These are phyloP conservation scores for Trichoderma asperelloides DNA, from an alignment of 495 filamentous ascomycete species.

Conservation along the genomic window DNA sequence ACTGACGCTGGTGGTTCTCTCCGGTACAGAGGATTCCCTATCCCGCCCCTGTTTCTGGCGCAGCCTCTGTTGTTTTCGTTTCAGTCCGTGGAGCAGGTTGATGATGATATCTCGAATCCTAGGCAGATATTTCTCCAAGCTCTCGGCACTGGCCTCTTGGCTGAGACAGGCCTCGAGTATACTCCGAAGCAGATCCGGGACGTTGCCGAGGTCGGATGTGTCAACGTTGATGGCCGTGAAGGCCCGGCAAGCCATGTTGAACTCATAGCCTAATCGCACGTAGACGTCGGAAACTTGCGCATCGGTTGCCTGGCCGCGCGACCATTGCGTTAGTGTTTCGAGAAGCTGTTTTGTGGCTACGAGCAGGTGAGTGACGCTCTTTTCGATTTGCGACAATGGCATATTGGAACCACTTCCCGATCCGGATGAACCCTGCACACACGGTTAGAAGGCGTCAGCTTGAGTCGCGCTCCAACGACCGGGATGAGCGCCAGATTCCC, in stretches of 20 bases:
- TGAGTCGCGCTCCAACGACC: slow-evolving; percentile 4
- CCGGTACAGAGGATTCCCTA: slow-evolving; percentile 31
- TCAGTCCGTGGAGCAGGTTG: slow-evolving; percentile 87
- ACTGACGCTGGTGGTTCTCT: slow-evolving; percentile 58
- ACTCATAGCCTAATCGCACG: slow-evolving; percentile 93
- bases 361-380: slow-evolving; percentile 93
- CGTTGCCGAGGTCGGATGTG: slow-evolving; percentile 84
- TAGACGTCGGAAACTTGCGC: slow-evolving; percentile 96
- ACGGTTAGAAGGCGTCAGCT: background rate
- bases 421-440: background rate
- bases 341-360: slow-evolving; percentile 96
- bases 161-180: slow-evolving; percentile 94
- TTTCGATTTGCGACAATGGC: slow-evolving; percentile 86
- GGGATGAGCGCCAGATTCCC: background rate
- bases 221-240: slow-evolving; percentile 96
- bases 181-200: slow-evolving; percentile 78
- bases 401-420: slow-evolving; percentile 29
- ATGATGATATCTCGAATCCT: slow-evolving; percentile 97
- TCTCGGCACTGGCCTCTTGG: slow-evolving; percentile 88
- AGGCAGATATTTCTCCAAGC: slow-evolving; percentile 83
- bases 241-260: slow-evolving; percentile 94
- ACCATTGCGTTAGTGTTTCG: slow-evolving; percentile 96
- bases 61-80: slow-evolving; percentile 88
- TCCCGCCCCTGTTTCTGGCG: slow-evolving; percentile 72
- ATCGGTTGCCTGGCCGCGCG: slow-evolving; percentile 80